Evolutionary conservation across 768 basidiomycete genomes (phyloP).

Genomic region (Naematelia aurantialba): DNA sequence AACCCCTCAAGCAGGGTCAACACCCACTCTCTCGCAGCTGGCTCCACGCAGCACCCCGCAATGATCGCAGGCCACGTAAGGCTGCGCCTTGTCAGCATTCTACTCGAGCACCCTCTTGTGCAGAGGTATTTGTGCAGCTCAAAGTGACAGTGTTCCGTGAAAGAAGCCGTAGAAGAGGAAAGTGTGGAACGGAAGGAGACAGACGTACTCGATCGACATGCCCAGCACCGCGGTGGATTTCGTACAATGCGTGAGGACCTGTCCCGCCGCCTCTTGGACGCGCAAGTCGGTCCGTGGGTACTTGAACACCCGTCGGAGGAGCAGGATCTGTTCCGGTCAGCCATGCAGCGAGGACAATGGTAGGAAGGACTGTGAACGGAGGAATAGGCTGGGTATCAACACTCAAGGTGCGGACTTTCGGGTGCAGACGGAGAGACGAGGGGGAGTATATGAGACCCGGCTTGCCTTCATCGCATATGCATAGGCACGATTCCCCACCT

Average conservation of each 20-base stretch:
- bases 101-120: too few relatives aligned
- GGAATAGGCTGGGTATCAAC: too few relatives aligned
- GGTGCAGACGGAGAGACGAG: too few relatives aligned
- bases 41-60: constrained; percentile 36
- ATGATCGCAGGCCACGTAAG: constrained; percentile 48
- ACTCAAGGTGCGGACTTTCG: too few relatives aligned
- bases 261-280: constrained; percentile 41
- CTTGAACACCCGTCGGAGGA: constrained; percentile 40
- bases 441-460: background rate
- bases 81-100: constrained; percentile 16
- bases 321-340: constrained; percentile 32
- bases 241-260: constrained; percentile 43
- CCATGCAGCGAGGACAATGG: background rate
- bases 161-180: background rate
- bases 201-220: constrained; percentile 48
- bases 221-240: constrained; percentile 40
- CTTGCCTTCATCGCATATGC: constrained; percentile 47
- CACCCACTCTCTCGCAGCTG: constrained; percentile 34
- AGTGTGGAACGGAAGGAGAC: constrained; percentile 1
- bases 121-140: too few relatives aligned
- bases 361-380: too few relatives aligned
- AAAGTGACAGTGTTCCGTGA: background rate
- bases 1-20: constrained; percentile 42
- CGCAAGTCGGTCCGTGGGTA: constrained; percentile 27
- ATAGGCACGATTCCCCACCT: constrained; percentile 46